Percentiles rank a stretch among this genome's conserved stretches.
Conservation (phyloP, 495 filamentous ascomycete species). For the Tuber aestivum region DNA sequence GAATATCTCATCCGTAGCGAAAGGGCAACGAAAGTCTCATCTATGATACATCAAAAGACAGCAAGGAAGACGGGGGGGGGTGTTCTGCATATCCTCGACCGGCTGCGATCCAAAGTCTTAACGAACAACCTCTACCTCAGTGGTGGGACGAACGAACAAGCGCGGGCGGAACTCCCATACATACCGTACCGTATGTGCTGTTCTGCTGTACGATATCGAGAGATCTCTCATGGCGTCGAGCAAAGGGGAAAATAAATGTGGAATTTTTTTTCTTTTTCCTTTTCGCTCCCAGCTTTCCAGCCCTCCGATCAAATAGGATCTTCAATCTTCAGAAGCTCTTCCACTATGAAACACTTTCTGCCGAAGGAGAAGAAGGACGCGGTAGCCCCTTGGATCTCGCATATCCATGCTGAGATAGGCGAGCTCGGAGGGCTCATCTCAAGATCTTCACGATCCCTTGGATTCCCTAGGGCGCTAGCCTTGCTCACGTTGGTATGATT, state of each 20-base stretch:
- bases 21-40: not conserved
- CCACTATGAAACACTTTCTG: not conserved
- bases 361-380: slow-evolving; percentile 6
- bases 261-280: too few relatives aligned
- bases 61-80: not conserved
- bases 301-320: not conserved
- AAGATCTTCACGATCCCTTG: not conserved
- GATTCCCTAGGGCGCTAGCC: too few relatives aligned
- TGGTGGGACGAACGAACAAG: slow-evolving; percentile 1
- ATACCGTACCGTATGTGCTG: not conserved
- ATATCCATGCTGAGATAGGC: too few relatives aligned
- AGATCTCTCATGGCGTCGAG: not conserved
- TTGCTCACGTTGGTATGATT: not conserved
- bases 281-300: not conserved
- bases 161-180: not conserved
- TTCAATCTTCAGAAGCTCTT: slow-evolving; percentile 2
- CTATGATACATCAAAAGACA: not conserved
- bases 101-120: not conserved
- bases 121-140: not conserved
- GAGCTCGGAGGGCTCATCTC: too few relatives aligned
- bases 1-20: not conserved
- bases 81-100: not conserved
- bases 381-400: not conserved
- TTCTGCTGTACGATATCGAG: slow-evolving; percentile 4
- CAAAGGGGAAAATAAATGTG: not conserved